These are phyloP conservation scores for Kazachstania kunashirensis DNA, from an alignment of 805 yeast species.

Conservation along the genomic window DNA sequence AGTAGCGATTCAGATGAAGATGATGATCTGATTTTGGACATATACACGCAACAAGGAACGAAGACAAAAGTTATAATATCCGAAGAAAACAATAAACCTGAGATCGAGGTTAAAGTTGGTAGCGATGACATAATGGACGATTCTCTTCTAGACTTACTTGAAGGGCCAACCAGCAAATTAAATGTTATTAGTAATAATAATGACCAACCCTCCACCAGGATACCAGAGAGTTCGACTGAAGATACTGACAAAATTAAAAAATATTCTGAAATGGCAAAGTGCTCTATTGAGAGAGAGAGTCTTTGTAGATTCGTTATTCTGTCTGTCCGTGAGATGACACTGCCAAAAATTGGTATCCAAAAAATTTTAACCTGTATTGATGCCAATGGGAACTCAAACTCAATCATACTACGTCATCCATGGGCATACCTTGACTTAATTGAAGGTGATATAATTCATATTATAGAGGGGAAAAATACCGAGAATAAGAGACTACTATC, in stretches of 20 bases:
- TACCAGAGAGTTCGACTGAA: too few relatives aligned
- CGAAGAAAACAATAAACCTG: too few relatives aligned
- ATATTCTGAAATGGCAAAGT: constrained; percentile 26
- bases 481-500: constrained; percentile 24
- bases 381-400: constrained; percentile 25
- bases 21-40: too few relatives aligned
- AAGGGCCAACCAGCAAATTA: neutral
- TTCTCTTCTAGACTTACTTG: neutral
- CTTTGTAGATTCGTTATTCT: constrained; percentile 30
- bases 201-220: too few relatives aligned
- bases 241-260: too few relatives aligned
- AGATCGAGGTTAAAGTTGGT: too few relatives aligned
- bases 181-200: too few relatives aligned
- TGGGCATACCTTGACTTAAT: constrained; percentile 44
- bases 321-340: constrained; percentile 9
- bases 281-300: constrained; percentile 38
- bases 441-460: constrained; percentile 50
- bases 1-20: neutral
- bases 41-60: too few relatives aligned
- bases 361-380: constrained; percentile 45
- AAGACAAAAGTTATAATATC: too few relatives aligned
- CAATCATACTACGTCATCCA: constrained; percentile 50
- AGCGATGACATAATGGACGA: neutral
- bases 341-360: constrained; percentile 33
- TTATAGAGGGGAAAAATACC: constrained; percentile 37